A percentile compares a stretch with the other conserved stretches of the same genome.
Conservation (phyloP, 257 asterid genomes). For the Solanum medicagineum region DNA sequence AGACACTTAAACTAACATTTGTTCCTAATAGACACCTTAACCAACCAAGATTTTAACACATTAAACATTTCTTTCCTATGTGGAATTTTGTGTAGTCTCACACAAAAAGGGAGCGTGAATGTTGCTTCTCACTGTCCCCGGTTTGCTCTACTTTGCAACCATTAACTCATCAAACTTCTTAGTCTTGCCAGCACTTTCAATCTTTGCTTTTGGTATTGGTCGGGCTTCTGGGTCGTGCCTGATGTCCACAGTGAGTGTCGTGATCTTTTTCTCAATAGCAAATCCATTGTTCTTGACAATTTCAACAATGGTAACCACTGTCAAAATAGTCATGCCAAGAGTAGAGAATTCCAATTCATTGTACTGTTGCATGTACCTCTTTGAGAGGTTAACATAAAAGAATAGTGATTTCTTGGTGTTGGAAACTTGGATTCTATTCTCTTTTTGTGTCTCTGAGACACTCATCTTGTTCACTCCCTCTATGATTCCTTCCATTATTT, state of each 20-base stretch:
- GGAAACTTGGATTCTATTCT: slow-evolving; percentile 30
- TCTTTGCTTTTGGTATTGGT: slow-evolving; percentile 61
- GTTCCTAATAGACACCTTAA: too few species aligned
- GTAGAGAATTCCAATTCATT: slow-evolving; percentile 67
- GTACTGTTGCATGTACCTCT: slow-evolving; percentile 60
- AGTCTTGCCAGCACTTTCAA: too few species aligned
- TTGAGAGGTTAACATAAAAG: slow-evolving; percentile 30
- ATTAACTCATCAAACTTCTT: too few species aligned
- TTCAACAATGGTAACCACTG: slow-evolving; percentile 64
- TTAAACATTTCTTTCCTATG: too few species aligned
- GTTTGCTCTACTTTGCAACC: too few species aligned
- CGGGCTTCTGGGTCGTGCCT: slow-evolving; percentile 50
- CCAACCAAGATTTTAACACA: too few species aligned
- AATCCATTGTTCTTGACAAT: slow-evolving; percentile 64
- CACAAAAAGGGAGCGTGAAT: too few species aligned
- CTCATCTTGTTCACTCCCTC: slow-evolving; percentile 26
- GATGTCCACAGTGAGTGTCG: slow-evolving; percentile 59
- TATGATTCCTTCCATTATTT: slow-evolving; percentile 23
- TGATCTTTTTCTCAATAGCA: slow-evolving; percentile 58
- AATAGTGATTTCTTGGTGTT: slow-evolving; percentile 33
- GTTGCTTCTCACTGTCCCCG: too few species aligned
- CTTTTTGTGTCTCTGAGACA: slow-evolving; percentile 10
- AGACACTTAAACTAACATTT: too few species aligned
- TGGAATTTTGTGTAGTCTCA: too few species aligned
- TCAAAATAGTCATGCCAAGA: slow-evolving; percentile 73